Percentiles rank a stretch among this genome's conserved stretches.
Evolutionary conservation across 2,329 filamentous ascomycete species (phyloP).

Genomic region (Fonsecaea erecta): DNA sequence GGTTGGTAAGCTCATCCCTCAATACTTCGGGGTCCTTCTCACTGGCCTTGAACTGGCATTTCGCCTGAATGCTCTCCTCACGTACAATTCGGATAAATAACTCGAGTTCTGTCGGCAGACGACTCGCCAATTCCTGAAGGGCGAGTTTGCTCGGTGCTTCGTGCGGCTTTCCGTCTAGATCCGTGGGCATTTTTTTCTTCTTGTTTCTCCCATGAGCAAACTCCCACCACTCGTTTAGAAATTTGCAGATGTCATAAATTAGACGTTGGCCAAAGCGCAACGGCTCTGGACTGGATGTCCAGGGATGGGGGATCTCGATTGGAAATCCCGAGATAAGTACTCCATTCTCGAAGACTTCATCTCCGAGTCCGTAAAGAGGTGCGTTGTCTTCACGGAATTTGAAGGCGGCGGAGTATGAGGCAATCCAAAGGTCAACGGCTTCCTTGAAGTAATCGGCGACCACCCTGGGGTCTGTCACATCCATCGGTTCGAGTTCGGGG

Average conservation of each 20-base stretch:
- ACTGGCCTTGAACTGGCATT: constrained; percentile 19
- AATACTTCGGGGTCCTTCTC: constrained; percentile 28
- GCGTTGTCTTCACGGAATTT: constrained; percentile 74
- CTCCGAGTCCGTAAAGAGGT: constrained; percentile 71
- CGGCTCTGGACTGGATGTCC: constrained; percentile 69
- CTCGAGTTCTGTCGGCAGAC: constrained; percentile 31
- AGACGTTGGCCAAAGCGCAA: constrained; percentile 31
- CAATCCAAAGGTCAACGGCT: constrained; percentile 74
- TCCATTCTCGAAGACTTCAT: constrained; percentile 68
- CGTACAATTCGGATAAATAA: constrained; percentile 31
- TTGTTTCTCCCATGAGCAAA: constrained; percentile 34
- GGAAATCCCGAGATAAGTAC: constrained; percentile 68
- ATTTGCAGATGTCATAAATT: constrained; percentile 35
- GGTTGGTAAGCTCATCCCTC: constrained; percentile 25
- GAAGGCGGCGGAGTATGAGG: constrained; percentile 66
- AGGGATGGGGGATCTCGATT: constrained; percentile 71
- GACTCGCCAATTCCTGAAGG: constrained; percentile 31
- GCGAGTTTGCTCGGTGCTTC: constrained; percentile 32
- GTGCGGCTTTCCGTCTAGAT: constrained; percentile 35
- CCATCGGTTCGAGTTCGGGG: constrained; percentile 70
- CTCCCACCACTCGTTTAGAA: constrained; percentile 42
- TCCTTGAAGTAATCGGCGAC: constrained; percentile 61
- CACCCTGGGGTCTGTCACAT: constrained; percentile 56
- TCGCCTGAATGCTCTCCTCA: constrained; percentile 33
- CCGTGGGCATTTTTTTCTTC: constrained; percentile 37